Evolutionary conservation across 805 yeast species (phyloP).

Genomic region (Candida michaelii): DNA sequence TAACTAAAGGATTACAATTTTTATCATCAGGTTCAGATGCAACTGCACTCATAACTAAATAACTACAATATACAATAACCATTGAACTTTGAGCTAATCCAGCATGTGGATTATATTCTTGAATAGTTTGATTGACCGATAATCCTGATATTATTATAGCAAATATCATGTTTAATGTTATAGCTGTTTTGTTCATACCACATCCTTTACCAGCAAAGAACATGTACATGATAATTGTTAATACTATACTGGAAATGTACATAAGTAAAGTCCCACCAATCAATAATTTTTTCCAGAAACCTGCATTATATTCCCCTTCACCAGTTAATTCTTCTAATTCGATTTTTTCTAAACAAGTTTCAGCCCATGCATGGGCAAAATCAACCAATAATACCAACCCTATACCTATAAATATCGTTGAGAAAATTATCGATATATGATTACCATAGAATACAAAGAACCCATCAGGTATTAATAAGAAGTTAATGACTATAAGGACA

Average conservation of each 20-base stretch:
- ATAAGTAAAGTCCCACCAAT: constrained; percentile 84
- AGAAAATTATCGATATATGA: constrained; percentile 78
- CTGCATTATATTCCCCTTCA: constrained; percentile 47
- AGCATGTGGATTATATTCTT: constrained; percentile 90
- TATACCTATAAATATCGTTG: constrained; percentile 81
- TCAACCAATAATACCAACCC: constrained; percentile 90
- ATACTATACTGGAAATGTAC: constrained; percentile 71
- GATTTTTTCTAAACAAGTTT: constrained; percentile 85
- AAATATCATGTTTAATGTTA: constrained; percentile 70
- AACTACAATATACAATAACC: constrained; percentile 92
- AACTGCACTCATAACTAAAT: constrained; percentile 87
- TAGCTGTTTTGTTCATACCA: constrained; percentile 85
- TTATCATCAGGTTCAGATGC: constrained; percentile 96
- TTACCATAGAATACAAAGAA: constrained; percentile 92
- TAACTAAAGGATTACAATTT: constrained; percentile 85
- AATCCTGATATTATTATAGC: constrained; percentile 62
- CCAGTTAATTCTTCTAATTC: constrained; percentile 68
- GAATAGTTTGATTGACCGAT: constrained; percentile 79
- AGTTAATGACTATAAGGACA: constrained; percentile 57
- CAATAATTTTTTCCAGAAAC: constrained; percentile 76
- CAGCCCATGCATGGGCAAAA: constrained; percentile 99
- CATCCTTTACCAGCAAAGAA: constrained; percentile 83
- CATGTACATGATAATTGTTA: constrained; percentile 78
- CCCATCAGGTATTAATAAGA: constrained; percentile 73
- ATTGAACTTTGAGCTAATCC: constrained; percentile 96